Conservation (phyloP, 1,284 basidiomycete species). For the Ganoderma lingzhi region DNA sequence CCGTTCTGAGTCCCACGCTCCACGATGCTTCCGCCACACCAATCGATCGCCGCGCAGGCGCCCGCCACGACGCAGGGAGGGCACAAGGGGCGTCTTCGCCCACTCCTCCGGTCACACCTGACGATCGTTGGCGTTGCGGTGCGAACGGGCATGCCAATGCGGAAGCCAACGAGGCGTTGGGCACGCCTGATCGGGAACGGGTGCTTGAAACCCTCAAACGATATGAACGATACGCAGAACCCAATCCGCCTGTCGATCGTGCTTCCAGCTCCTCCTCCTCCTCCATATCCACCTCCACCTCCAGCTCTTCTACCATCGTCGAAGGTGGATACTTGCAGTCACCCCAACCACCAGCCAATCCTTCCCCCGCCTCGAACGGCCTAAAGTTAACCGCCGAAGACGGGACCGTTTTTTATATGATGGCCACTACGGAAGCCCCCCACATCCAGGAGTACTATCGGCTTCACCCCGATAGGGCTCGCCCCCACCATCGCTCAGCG, state of each 20-base stretch:
- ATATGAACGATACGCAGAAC: constrained; percentile 9
- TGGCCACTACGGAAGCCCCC: background rate
- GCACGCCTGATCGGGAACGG: background rate
- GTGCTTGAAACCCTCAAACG: background rate
- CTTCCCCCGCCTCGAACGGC: background rate
- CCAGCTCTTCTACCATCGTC: background rate
- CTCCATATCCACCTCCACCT: background rate
- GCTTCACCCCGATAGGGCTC: background rate
- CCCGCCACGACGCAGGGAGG: constrained; percentile 3
- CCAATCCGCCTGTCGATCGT: constrained; percentile 8
- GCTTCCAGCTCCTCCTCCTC: background rate
- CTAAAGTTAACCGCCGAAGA: background rate
- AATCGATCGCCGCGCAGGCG: constrained; percentile 15
- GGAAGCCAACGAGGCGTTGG: constrained; percentile 8
- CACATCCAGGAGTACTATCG: constrained; percentile 1
- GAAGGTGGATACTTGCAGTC: background rate
- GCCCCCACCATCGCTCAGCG: background rate
- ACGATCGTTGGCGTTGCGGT: constrained; percentile 3
- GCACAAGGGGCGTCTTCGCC: background rate
- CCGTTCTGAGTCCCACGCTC: constrained; percentile 4
- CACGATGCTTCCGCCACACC: constrained; percentile 3
- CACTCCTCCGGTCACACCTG: constrained; percentile 7
- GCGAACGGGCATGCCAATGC: constrained; percentile 5
- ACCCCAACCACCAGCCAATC: background rate
- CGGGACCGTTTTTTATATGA: background rate